Conservation (phyloP, 2,329 filamentous ascomycete species). For the Ramularia endophylla region DNA sequence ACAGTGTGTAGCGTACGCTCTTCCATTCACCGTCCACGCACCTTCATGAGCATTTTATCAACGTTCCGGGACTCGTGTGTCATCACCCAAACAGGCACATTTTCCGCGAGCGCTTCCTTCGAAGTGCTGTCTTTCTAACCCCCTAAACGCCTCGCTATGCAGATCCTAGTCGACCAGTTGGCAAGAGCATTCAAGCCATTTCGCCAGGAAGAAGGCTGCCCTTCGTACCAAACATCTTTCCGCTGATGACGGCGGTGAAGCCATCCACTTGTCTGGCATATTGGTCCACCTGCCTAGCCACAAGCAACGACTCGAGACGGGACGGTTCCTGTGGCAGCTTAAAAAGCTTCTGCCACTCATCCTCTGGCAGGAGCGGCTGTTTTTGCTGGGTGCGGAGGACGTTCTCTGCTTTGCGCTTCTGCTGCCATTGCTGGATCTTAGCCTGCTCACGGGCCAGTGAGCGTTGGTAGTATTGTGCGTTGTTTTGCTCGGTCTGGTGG, state of each 20-base stretch:
- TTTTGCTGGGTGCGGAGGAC: slow-evolving; percentile 76
- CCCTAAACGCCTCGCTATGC: slow-evolving; percentile 22
- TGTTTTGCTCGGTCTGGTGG: slow-evolving; percentile 98
- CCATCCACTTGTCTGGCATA: slow-evolving; percentile 96
- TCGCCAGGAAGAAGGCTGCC: slow-evolving; percentile 58
- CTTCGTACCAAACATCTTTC: slow-evolving; percentile 98
- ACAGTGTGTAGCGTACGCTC: too few species aligned
- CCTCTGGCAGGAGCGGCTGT: slow-evolving; percentile 82
- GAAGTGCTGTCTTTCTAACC: too few species aligned
- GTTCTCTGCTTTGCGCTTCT: slow-evolving; percentile 96
- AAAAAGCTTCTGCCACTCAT: slow-evolving; percentile 97
- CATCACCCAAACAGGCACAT: too few species aligned
- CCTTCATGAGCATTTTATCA: too few species aligned
- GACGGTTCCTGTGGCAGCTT: slow-evolving; percentile 95
- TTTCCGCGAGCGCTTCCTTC: too few species aligned
- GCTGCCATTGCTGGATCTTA: slow-evolving; percentile 95
- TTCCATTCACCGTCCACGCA: too few species aligned
- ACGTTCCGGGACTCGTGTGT: too few species aligned
- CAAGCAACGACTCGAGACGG: slow-evolving; percentile 86
- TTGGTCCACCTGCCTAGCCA: slow-evolving; percentile 93
- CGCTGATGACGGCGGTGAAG: slow-evolving; percentile 83
- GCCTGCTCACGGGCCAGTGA: slow-evolving; percentile 88
- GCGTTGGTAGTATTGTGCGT: slow-evolving; percentile 96
- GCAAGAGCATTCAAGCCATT: slow-evolving; percentile 16
- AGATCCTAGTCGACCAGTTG: slow-evolving; percentile 5